These are phyloP conservation scores for Clitoria ternatea DNA, from an alignment of 306 rosid genomes.

Conservation along the genomic window DNA sequence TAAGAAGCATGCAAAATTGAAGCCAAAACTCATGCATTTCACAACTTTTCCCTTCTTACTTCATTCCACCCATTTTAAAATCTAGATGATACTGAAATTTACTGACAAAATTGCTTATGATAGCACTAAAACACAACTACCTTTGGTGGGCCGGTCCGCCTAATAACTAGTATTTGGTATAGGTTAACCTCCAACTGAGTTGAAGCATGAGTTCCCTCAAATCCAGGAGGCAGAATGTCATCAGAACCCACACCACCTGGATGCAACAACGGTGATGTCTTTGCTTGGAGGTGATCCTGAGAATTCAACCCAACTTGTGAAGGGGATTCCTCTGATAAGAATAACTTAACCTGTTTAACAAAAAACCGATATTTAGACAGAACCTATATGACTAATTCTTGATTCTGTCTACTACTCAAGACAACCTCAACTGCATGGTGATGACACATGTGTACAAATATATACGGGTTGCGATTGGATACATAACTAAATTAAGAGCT, in stretches of 20 bases:
- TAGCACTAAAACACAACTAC: slow-evolving; percentile 32
- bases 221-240: slow-evolving; percentile 83
- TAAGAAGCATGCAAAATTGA: slow-evolving; percentile 6
- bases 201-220: slow-evolving; percentile 64
- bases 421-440: background rate
- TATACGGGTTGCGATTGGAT: too few relatives aligned
- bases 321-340: slow-evolving; percentile 80
- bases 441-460: background rate
- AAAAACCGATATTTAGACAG: slow-evolving; percentile 12
- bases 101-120: background rate
- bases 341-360: slow-evolving; percentile 58
- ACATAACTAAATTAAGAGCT: too few relatives aligned
- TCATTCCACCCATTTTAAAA: background rate
- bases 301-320: slow-evolving; percentile 68
- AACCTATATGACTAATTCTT: background rate
- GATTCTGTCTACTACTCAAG: background rate
- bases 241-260: slow-evolving; percentile 64
- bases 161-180: slow-evolving; percentile 66
- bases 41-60: background rate
- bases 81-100: background rate
- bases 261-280: slow-evolving; percentile 54
- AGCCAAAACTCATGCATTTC: slow-evolving; percentile 1
- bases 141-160: slow-evolving; percentile 70
- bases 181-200: slow-evolving; percentile 52
- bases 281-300: slow-evolving; percentile 94